phyloP scores from a whole-genome alignment of 306 rosid genomes.

The Prosopis cineraria region DNA sequence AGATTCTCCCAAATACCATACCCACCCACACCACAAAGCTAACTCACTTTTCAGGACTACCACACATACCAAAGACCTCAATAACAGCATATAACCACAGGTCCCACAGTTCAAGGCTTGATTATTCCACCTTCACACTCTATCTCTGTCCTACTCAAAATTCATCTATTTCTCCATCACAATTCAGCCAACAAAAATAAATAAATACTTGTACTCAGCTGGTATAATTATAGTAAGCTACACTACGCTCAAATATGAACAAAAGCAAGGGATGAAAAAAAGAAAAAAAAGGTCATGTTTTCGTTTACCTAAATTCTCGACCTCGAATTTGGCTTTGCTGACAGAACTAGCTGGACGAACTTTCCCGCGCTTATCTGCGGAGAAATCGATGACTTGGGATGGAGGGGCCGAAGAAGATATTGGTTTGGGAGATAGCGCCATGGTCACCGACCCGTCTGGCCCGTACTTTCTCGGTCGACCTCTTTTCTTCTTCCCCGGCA shows the following conservation, averaged over 20 bases:
- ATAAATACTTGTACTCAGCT: background rate
- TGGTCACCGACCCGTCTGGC: conserved; percentile 73
- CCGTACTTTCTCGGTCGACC: conserved; percentile 97
- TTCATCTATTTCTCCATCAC: conserved; percentile 32
- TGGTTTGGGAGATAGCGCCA: conserved; percentile 90
- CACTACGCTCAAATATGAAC: background rate
- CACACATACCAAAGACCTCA: conserved; percentile 52
- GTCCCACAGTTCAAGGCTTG: conserved; percentile 52
- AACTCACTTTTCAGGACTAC: conserved; percentile 59
- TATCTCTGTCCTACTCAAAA: background rate
- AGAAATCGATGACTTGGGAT: conserved; percentile 92
- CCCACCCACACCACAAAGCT: conserved; percentile 61
- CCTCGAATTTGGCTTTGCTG: conserved; percentile 73
- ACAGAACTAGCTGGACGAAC: conserved; percentile 75
- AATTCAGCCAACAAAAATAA: background rate
- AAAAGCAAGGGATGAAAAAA: background rate
- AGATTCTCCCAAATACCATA: conserved; percentile 57
- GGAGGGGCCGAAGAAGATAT: conserved; percentile 92
- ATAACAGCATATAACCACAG: conserved; percentile 65
- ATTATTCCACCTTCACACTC: conserved; percentile 12
- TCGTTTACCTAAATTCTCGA: conserved; percentile 78
- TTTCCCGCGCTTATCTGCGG: conserved; percentile 81
- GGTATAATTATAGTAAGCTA: background rate
- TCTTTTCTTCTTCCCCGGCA: conserved; percentile 84
- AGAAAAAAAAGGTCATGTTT: background rate